Conservation (phyloP, 805 yeast genomes). For the Lachancea fermentati region DNA sequence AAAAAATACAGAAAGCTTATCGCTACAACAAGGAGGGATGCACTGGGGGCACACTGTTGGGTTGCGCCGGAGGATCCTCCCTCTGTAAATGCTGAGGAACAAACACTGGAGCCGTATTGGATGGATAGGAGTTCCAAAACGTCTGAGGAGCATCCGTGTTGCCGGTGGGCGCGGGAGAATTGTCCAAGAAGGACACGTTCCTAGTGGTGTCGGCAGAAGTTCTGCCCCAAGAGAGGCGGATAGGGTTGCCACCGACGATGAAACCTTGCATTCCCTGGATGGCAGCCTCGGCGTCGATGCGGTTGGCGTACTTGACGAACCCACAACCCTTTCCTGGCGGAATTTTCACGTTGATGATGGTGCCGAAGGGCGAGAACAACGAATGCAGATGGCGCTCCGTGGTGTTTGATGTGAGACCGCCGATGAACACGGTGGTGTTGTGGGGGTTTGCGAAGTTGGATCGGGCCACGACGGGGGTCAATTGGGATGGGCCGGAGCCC, state of each 20-base stretch:
- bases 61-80: slow-evolving; percentile 2
- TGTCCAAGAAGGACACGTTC: slow-evolving; percentile 2
- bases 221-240: slow-evolving; percentile 74
- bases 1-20: not conserved
- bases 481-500: not conserved
- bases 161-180: slow-evolving; percentile 1
- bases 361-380: slow-evolving; percentile 70
- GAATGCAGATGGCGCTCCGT: slow-evolving; percentile 55
- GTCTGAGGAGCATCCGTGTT: not conserved
- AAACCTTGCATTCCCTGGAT: slow-evolving; percentile 77
- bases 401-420: slow-evolving; percentile 58
- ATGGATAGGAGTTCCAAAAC: slow-evolving; percentile 4
- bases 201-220: slow-evolving; percentile 6
- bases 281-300: slow-evolving; percentile 74
- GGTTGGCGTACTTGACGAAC: slow-evolving; percentile 58
- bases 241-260: slow-evolving; percentile 65
- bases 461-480: not conserved
- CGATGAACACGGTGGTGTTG: slow-evolving; percentile 67
- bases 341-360: slow-evolving; percentile 60
- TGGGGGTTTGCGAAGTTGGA: slow-evolving; percentile 7
- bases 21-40: slow-evolving; percentile 16
- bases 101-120: slow-evolving; percentile 3
- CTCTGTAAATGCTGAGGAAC: slow-evolving; percentile 6
- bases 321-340: slow-evolving; percentile 82
- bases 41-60: slow-evolving; percentile 15